Evolutionary conservation across 139 green algal genomes (phyloP), one percentile per base, ranked within the genome.

Genomic region (Chlorella sp.): DNA sequence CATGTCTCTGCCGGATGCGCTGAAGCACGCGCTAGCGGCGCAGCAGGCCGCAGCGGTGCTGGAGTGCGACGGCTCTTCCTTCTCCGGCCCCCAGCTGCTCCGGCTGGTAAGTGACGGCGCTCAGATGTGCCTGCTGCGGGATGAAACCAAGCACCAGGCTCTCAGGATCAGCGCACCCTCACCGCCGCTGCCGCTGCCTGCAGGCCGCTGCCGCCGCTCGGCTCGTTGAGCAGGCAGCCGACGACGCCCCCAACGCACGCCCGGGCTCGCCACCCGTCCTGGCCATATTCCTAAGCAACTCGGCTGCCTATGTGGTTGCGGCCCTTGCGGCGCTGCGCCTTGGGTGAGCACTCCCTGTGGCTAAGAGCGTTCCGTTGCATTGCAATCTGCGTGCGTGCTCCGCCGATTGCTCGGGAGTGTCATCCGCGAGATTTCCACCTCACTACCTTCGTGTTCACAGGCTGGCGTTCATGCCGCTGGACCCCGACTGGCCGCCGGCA

Each of bases 401-500:
- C 44, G 1, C 9, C 38, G 0, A 28, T 25, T 67, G 20, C 56
- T 6, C 13, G 3, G 20, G 0, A 12, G 1, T 41, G 44, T 60
- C 16, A 67, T 25, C 62, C 20, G 20, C 62, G 1, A 4, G 28
- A 30, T 60, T 32, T n/a, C 36, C 7, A n/a, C n/a, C 13, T 76
- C 6, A 51, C 41, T 4, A 0, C 30, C 2, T 57, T 16, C 3
- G 30, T 4, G 1, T 25, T 2, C 89, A 78, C 85, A 90, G 91
- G 79, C 86, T 67, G 20, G 80, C 73, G 0, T 92, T 92, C 68
- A 57, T 92, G 51, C 88, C 88, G 1, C 26, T 92, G n/a, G 90
- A 95, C 56, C 69, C 90, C 11, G 28, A 36, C 36, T 91, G 83
- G 85, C 86, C 89, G 0, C 13, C 56, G 0, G 18, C 56, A 0